Conservation (phyloP, 306 rosid species). For the Vigna reflexopilosa region DNA sequence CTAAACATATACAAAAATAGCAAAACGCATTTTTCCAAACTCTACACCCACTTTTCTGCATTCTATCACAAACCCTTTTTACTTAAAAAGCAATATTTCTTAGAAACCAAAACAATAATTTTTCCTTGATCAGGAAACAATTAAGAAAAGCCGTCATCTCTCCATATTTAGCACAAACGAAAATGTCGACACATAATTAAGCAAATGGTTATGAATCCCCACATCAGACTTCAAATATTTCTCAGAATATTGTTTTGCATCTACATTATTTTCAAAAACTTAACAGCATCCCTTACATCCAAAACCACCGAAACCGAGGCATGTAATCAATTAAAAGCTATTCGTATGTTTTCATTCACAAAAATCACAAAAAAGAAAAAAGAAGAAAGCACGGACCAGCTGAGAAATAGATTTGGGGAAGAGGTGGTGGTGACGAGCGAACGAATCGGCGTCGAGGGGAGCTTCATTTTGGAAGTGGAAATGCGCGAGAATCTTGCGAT, state of each 20-base stretch:
- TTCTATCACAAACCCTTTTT: not conserved
- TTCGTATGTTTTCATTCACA: not conserved
- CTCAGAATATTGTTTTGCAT: not conserved
- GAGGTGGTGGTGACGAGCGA: constrained; percentile 85
- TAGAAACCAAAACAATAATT: not conserved
- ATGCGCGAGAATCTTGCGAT: constrained; percentile 88
- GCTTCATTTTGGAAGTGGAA: constrained; percentile 78
- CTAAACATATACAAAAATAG: not conserved
- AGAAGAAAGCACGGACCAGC: constrained; percentile 57
- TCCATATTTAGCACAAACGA: not conserved
- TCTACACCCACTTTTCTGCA: not conserved
- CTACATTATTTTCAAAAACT: not conserved
- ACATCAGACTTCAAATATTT: not conserved
- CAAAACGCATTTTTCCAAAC: not conserved
- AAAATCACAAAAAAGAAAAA: not conserved
- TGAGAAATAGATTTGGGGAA: constrained; percentile 95
- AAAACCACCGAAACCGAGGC: not conserved
- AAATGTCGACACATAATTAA: not conserved
- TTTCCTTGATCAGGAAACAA: not conserved
- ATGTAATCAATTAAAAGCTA: not conserved
- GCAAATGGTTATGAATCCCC: not conserved
- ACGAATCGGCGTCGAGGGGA: constrained; percentile 54
- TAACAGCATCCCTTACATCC: not conserved
- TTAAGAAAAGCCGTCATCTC: not conserved
- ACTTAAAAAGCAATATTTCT: not conserved